Percentiles rank a stretch among this genome's conserved stretches.
These are phyloP conservation scores for Oryza officinalis DNA, from an alignment of 176 grass and related monocot genomes.

Conservation along the genomic window DNA sequence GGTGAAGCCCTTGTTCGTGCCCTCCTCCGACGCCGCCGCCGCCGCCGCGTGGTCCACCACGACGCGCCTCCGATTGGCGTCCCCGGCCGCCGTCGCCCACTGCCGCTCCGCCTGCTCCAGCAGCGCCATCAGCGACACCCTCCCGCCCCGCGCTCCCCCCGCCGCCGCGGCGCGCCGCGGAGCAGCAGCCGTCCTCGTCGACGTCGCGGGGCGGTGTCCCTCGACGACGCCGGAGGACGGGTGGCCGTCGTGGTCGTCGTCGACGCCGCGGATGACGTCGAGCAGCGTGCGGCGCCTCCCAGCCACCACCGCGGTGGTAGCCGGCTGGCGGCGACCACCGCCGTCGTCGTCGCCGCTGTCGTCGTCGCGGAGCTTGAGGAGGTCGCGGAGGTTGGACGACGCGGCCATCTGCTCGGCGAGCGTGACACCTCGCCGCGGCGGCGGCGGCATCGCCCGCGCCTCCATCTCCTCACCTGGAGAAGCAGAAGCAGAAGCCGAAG, in stretches of 20 bases:
- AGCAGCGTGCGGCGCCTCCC: slow-evolving; percentile 30
- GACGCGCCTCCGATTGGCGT: slow-evolving; percentile 34
- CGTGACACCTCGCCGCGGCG: slow-evolving; percentile 52
- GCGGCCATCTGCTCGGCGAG: slow-evolving; percentile 79
- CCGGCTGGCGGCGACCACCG: not conserved
- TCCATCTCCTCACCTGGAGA: slow-evolving; percentile 32
- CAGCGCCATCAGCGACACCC: slow-evolving; percentile 76
- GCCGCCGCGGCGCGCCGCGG: not conserved
- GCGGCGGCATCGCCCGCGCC: not conserved
- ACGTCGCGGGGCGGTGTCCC: not conserved
- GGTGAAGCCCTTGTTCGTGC: not conserved
- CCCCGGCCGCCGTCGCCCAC: slow-evolving; percentile 16
- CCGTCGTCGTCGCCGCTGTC: not conserved
- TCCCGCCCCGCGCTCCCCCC: not conserved
- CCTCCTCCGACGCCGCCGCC: not conserved
- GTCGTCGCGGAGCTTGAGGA: slow-evolving; percentile 50
- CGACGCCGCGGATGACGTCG: slow-evolving; percentile 45
- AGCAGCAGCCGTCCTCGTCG: not conserved
- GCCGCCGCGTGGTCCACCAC: not conserved
- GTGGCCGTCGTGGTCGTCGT: not conserved
- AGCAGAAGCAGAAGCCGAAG: not conserved
- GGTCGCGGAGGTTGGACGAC: slow-evolving; percentile 56
- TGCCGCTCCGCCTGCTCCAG: slow-evolving; percentile 79
- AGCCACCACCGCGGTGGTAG: not conserved
- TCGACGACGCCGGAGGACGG: not conserved